These are phyloP conservation scores for Penicillium arizonense DNA, from an alignment of 495 filamentous ascomycete species.

Conservation along the genomic window DNA sequence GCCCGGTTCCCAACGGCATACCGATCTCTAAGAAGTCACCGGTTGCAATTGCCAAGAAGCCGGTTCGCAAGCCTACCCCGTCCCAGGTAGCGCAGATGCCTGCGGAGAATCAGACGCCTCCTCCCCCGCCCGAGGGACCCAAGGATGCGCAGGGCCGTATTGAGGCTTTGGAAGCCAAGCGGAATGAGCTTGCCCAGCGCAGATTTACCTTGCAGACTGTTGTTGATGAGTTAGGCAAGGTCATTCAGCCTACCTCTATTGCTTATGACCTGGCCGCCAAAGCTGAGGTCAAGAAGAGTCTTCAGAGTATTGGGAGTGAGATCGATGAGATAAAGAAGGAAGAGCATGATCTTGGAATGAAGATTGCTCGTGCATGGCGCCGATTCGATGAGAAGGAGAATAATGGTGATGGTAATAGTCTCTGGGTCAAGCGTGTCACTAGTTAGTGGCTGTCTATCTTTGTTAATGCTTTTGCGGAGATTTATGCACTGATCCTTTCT, in stretches of 20 bases:
- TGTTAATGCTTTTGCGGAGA: no score
- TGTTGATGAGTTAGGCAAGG: conserved; percentile 68
- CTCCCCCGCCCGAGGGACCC: conserved; percentile 54
- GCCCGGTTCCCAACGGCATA: conserved; percentile 43
- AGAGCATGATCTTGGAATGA: conserved; percentile 84
- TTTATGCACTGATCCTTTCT: background rate
- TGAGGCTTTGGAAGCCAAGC: conserved; percentile 62
- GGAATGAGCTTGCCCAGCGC: conserved; percentile 62
- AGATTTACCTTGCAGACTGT: conserved; percentile 68
- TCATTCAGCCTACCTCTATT: conserved; percentile 55
- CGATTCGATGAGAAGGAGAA: conserved; percentile 69
- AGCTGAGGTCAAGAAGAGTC: conserved; percentile 68
- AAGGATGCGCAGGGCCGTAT: conserved; percentile 56
- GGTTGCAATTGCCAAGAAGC: conserved; percentile 38
- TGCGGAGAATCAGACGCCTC: conserved; percentile 46
- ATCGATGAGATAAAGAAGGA: conserved; percentile 76
- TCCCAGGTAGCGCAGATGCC: conserved; percentile 42
- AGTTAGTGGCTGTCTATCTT: conserved; percentile 27
- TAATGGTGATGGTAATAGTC: conserved; percentile 64
- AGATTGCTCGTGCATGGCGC: conserved; percentile 77
- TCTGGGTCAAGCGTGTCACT: conserved; percentile 80
- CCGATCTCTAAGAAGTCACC: conserved; percentile 39
- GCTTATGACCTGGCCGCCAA: conserved; percentile 56
- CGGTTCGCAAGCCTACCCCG: conserved; percentile 51
- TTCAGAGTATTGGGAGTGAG: conserved; percentile 67